Base-by-base conservation (phyloP, 2,329 filamentous ascomycete genomes). In the Paracoccidioides lutzii region DNA sequence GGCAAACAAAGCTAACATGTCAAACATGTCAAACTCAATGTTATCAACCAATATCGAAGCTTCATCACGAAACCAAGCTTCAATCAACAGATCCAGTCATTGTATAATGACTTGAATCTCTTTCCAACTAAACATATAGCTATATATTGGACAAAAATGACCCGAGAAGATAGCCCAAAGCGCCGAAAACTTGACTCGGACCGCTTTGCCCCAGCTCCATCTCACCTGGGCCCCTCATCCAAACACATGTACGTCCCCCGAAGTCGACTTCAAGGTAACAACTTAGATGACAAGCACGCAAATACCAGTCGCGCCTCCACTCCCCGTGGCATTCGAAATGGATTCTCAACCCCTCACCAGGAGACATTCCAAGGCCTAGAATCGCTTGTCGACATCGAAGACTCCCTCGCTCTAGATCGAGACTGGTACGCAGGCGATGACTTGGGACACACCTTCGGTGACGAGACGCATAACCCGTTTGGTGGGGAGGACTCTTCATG, bases 351-450 rank as follows among this genome's bases (percentile, higher is more conserved):
- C 15, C 65, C 66, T 22, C 76, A 75, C 58, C 83, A 81, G 60
- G 67, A 74, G 30, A 77, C 80, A 55, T 81, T 84, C 57, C 81
- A 87, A 49, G 79, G 78, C 2, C 78, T 81, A 0, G 83, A 86
- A 63, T 77, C 81, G 2, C 74, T 75, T 12, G 76, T 82, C 12
- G 76, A 79, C 38, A 79, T 85, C 42, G 81, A 88, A 59, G 88
- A 94, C 60, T 80, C 82, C 15, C 80, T 80, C 59, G 87, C 84
- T 8, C 76, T 95, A 55, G 90, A 96, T 67, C 82, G 90, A 59
- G 90, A 95, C 70, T 96, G 90, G 90, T 96, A 96, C 65, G 84
- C 82, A 28, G 88, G 87, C 50, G 90, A 94, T 65, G 90, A 95
- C 67, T 83, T 85, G 56, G 87, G 85, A 32, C 87, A 94, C 65